Evolutionary conservation across 495 filamentous ascomycete genomes (phyloP), one percentile per base, ranked within the genome.

Genomic region (Xylaria bambusicola): DNA sequence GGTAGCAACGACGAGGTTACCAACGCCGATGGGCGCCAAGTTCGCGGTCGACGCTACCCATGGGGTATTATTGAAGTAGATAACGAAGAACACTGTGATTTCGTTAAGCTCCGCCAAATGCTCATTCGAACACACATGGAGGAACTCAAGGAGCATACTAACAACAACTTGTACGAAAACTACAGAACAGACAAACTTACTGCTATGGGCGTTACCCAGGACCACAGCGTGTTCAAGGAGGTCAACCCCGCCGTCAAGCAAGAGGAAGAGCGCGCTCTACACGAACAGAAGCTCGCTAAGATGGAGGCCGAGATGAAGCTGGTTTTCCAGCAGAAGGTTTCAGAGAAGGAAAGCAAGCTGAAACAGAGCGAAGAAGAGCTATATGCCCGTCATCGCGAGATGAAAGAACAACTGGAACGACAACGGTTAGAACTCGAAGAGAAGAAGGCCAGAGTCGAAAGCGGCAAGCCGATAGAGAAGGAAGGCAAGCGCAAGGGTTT

Each of bases 281-380:
- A 98, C 84, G 94, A 98, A 77, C 95, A 98, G 84, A 98, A 98
- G 82, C 89, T 98, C 63, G 88, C 91, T 66, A 98, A 98, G 91
- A 98, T 98, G 94, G 94, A 98, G 75, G 84, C 90, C 69, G 94
- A 98, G 75, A 98, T 98, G 94, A 98, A 98, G 91, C 97, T 98
- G 94, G 94, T 98, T 69, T 98, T 98, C 92, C 94, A 98, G 75
- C 95, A 98, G 75, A 98, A 98, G 89, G 94, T 98, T 20, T 85
- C 90, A 59, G 94, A 98, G 78, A 98, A 98, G 84, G 94, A 98
- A 77, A 96, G 91, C 85, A 98, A 98, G 79, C 82, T 98, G 74
- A 94, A 92, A 76, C 93, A 97, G 81, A 96, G 91, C 84, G 94
- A 98, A 77, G 94, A 98, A 77, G 94, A 98, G 82, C 78, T 98